Evolutionary conservation across 2,329 filamentous ascomycete species (phyloP), one percentile per base, ranked within the genome.

Genomic region (Penicillium olsonii): DNA sequence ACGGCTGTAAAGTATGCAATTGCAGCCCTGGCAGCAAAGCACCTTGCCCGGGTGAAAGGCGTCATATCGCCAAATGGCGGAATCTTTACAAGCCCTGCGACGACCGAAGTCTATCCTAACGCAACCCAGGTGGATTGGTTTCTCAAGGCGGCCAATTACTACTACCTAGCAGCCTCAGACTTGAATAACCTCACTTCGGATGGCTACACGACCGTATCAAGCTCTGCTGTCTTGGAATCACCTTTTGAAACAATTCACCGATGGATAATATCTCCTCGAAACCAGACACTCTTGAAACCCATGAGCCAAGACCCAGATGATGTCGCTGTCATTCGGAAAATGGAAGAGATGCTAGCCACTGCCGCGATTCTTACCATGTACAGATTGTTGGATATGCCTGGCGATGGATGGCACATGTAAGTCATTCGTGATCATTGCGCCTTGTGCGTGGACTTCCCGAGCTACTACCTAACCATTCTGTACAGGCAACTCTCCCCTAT

Each of bases 351-450:
- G 7, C 70, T 86, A 8, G 81, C 82, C 4, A 80, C 83, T 3
- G 80, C 82, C 1, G 78, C 80, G 0, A 83, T 87, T 2, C 69
- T 87, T 1, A 84, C 81, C 48, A 76, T 82, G 0, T 86, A 84
- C 47, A 83, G 85, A 53, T 78, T 85, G 34, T 65, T 87, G n/a
- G 82, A 85, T 61, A 78, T 79, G 3, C 81, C 80, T 1, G 80
- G 79, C 2, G 74, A 77, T 0, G 81, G 81, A 26, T 87, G 83
- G 83, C 75, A 79, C 26, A 75, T 58, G 69, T 72, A 55, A 50
- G 68, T 59, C 38, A n/a, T 8, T 24, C 22, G 22, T 4, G 8
- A 24, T 24, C 22, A 24, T 24, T 8, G 22, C 22, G 22, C 11
- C 12, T 26, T 24, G 20, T 33, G 17, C 6, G 9, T 5, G 10